Base-by-base conservation (phyloP, 805 yeast genomes). In the Sugiyamaella marilandica region DNA sequence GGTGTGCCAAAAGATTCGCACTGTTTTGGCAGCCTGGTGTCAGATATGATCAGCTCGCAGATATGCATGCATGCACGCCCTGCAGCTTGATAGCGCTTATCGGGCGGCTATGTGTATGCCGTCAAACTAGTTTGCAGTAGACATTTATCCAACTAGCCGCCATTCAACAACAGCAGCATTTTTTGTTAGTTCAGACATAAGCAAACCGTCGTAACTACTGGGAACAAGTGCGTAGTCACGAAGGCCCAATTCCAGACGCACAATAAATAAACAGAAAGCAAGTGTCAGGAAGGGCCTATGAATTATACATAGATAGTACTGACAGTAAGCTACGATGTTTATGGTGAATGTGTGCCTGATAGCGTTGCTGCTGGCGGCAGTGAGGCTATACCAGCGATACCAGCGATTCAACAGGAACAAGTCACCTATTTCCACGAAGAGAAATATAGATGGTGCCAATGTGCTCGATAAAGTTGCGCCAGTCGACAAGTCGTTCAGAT, bases 401-500 rank as follows among this genome's bases (percentile, higher is more conserved):
- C 35, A 10, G 18, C 5, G 3, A 9, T 34, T 34, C 14, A 34
- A 13, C 14, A 34, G 18, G 39, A 34, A 34, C 5, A 34, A n/a
- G 18, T 4, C 39, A 5, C 5, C 39, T 34, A 5, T 34, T 34
- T 34, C 14, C 39, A 34, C 18, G 8, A 34, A 8, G 8, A 13
- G 39, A 34, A 16, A 34, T 16, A 34, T 34, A n/a, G 39, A 34
- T 8, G 39, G 39, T 3, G 5, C 39, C 18, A 34, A 34, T 34
- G 39, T 34, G 47, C 37, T 50, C 10, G 51, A 45, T 10, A n/a
- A 16, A 24, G 48, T 54, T 1, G 48, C n/a, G 5, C 54, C 63
- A 8, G 73, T 73, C 2, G 59, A 57, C 19, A 54, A 65, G 2
- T 65, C 65, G 51, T 76, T 78, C 54, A 62, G 75, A 16, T 82